Conservation (phyloP, 352 stramenopile genomes). For the Phytophthora boehmeriae region DNA sequence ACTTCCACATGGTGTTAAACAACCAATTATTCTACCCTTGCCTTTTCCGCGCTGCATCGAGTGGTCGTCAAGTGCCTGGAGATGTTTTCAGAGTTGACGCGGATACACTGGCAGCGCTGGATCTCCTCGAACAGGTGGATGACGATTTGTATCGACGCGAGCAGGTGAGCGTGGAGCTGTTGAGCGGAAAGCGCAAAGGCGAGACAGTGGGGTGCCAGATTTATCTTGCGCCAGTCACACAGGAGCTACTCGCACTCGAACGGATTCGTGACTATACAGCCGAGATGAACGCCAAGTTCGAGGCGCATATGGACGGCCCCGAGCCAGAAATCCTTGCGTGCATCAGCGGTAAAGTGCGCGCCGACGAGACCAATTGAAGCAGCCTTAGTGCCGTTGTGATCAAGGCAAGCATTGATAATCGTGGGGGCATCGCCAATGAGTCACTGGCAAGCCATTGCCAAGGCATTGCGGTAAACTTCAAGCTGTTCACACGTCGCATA, state of each 20-base stretch:
- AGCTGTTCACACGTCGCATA: constrained; percentile 1
- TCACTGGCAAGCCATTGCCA: too few species aligned
- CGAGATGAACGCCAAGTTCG: constrained; percentile 38
- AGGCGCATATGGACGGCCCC: constrained; percentile 27
- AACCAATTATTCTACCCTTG: constrained; percentile 49
- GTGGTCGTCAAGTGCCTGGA: constrained; percentile 39
- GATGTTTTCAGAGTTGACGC: constrained; percentile 57
- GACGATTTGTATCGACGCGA: constrained; percentile 18
- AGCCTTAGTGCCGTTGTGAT: too few species aligned
- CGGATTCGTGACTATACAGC: constrained; percentile 44
- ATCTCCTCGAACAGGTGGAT: constrained; percentile 62
- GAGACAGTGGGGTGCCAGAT: constrained; percentile 31
- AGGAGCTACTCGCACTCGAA: constrained; percentile 38
- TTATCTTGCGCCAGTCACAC: constrained; percentile 48
- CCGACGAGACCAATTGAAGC: too few species aligned
- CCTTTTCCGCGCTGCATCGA: constrained; percentile 29
- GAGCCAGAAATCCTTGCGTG: constrained; percentile 43
- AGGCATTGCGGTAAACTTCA: neutral
- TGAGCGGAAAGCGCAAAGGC: constrained; percentile 22
- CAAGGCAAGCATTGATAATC: too few species aligned
- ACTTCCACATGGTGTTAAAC: constrained; percentile 47
- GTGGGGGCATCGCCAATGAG: too few species aligned
- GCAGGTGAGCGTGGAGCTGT: constrained; percentile 43
- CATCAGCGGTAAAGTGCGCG: constrained; percentile 33
- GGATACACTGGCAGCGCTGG: constrained; percentile 43